Evolutionary conservation across 1,139 yeast species (phyloP).

Genomic region (Blastobotrys indianensis): DNA sequence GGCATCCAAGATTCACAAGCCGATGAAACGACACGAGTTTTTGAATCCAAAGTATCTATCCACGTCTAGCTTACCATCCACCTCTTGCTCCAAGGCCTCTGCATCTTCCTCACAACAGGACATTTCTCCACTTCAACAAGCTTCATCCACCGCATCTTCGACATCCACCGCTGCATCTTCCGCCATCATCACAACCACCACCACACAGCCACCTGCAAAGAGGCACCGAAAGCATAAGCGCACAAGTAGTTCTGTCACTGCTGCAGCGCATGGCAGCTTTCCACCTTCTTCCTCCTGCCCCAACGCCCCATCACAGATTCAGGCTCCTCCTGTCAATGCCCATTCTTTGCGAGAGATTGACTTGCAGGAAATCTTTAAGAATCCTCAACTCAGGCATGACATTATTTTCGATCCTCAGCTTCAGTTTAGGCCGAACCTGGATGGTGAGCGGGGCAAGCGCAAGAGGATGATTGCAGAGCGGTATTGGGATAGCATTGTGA

Average conservation of each 20-base stretch:
- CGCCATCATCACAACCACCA: constrained; percentile 2
- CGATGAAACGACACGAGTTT: constrained; percentile 11
- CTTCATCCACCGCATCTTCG: constrained; percentile 9
- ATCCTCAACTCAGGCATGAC: constrained; percentile 91
- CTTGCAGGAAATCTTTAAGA: constrained; percentile 78
- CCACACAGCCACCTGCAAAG: neutral
- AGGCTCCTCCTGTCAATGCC: constrained; percentile 78
- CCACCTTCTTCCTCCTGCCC: constrained; percentile 14
- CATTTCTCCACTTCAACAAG: constrained; percentile 6
- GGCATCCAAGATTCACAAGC: constrained; percentile 19
- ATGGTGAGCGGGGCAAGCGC: constrained; percentile 82
- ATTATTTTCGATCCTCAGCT: constrained; percentile 87
- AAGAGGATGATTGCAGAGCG: constrained; percentile 70
- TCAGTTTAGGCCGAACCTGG: constrained; percentile 86
- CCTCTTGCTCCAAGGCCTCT: neutral
- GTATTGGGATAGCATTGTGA: constrained; percentile 75
- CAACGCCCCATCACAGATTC: constrained; percentile 27
- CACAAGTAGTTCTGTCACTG: constrained; percentile 7
- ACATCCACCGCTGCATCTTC: constrained; percentile 15
- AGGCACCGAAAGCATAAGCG: constrained; percentile 5
- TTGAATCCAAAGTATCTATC: constrained; percentile 14
- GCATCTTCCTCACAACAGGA: neutral
- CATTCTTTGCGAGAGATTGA: constrained; percentile 84
- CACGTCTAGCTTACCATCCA: constrained; percentile 10
- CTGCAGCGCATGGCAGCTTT: constrained; percentile 4